phyloP scores from a whole-genome alignment of 2,329 filamentous ascomycete genomes.

The Thermoascus crustaceus region DNA sequence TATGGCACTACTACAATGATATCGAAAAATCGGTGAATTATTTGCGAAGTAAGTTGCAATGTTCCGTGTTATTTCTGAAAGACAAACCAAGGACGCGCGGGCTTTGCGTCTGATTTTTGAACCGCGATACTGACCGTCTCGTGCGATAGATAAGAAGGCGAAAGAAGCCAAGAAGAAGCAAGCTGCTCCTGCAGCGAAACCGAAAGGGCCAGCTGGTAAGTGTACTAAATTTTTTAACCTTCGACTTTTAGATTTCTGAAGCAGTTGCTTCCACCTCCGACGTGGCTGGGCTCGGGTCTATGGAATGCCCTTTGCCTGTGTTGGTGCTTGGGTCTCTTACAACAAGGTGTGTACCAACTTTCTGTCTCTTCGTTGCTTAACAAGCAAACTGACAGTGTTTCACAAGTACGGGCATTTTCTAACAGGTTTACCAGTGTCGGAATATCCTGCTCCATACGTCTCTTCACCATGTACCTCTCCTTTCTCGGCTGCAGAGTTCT shows the following conservation, averaged over 20 bases:
- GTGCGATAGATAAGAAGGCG: constrained; percentile 23
- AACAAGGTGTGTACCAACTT: constrained; percentile 11
- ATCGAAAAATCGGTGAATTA: constrained; percentile 77
- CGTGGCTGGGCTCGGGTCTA: constrained; percentile 23
- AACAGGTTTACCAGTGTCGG: constrained; percentile 29
- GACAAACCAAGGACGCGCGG: too few relatives aligned
- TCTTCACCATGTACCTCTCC: constrained; percentile 20
- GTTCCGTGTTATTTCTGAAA: constrained; percentile 7
- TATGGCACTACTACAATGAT: constrained; percentile 97
- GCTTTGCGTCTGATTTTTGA: neutral
- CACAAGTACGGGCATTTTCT: constrained; percentile 27
- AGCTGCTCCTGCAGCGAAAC: constrained; percentile 14
- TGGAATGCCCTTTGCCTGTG: neutral
- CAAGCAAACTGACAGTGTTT: constrained; percentile 23
- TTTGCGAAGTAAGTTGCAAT: constrained; percentile 59
- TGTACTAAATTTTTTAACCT: constrained; percentile 6
- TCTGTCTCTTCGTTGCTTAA: constrained; percentile 8
- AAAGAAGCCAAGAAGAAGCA: constrained; percentile 30
- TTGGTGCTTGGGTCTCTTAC: constrained; percentile 1
- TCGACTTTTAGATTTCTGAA: too few relatives aligned
- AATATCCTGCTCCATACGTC: constrained; percentile 18
- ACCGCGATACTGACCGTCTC: neutral
- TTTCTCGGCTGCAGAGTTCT: constrained; percentile 54
- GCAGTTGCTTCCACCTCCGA: constrained; percentile 5
- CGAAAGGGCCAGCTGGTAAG: constrained; percentile 23